Base-by-base conservation (phyloP, 306 rosid genomes). In the Herpetospermum pedunculosum region DNA sequence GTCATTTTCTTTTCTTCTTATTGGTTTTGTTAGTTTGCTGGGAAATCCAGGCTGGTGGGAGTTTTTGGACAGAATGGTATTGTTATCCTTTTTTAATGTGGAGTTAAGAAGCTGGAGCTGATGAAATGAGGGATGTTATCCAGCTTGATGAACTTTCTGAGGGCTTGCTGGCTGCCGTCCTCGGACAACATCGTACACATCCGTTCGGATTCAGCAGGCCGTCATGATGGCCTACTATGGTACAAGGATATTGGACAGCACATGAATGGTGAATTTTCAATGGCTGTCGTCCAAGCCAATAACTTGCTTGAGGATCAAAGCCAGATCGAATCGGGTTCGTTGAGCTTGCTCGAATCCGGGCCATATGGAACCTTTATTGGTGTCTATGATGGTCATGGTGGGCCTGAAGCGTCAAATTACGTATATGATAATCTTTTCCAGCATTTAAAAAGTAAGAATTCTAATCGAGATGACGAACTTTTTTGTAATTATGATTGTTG, bases 111-210 rank as follows among this genome's bases (percentile, higher is more conserved):
- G 84, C 75, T 82, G 83, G 79, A 81, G 69, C 73, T 76, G 92
- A 89, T 87, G 98, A 92, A 87, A 90, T 92, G 98, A 92, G 97
- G 98, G 93, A 90, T 92, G 98, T 79, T 90, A 90, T 90, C 96
- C 82, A 85, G 75, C 83, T 90, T 88, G 87, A 88, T 87, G 87
- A 85, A 90, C 91, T 82, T 82, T 77, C 87, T 92, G 83, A 86
- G 80, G 81, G 92, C 93, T 81, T 92, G 98, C 84, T 92, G 89
- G 95, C 80, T 81, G 73, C 86, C 89, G 74, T 82, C 92, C 68
- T 83, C 75, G 72, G 88, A 78, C 80, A 58, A 34, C 16, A 74
- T 76, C 63, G 80, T 76, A 53, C 82, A 74, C 35, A 52, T 81
- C 38, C 84, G 85, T 62, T 85, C 86, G 7, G 96, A 88, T 76